phyloP scores from a whole-genome alignment of 352 stramenopile genomes.

The Phytophthora sp. region DNA sequence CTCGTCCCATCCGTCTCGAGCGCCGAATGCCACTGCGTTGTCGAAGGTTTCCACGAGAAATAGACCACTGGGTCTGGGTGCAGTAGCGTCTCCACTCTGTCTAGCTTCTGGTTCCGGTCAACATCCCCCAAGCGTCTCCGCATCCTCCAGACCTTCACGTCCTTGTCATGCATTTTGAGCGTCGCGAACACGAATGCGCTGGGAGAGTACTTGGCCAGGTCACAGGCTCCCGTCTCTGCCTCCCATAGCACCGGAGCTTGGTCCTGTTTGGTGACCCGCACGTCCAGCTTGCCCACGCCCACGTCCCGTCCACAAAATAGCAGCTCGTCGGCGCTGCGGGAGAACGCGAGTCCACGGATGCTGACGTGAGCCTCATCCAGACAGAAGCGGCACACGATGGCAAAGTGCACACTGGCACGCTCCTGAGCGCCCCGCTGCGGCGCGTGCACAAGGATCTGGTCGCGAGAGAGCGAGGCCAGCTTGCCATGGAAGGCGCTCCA shows the following conservation, averaged over 20 bases:
- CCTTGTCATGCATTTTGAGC: slow-evolving; percentile 36
- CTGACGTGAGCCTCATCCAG: slow-evolving; percentile 29
- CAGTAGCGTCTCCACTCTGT: slow-evolving; percentile 45
- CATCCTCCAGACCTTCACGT: slow-evolving; percentile 72
- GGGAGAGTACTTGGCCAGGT: slow-evolving; percentile 82
- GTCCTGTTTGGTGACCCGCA: slow-evolving; percentile 25
- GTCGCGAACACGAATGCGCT: slow-evolving; percentile 72
- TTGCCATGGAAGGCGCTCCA: slow-evolving; percentile 83
- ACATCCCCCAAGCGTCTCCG: slow-evolving; percentile 17
- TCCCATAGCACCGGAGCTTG: slow-evolving; percentile 37
- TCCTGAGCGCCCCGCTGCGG: slow-evolving; percentile 46
- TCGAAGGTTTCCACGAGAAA: slow-evolving; percentile 82
- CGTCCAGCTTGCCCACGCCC: slow-evolving; percentile 63
- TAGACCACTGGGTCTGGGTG: slow-evolving; percentile 78
- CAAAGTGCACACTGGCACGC: slow-evolving; percentile 51
- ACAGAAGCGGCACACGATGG: slow-evolving; percentile 50
- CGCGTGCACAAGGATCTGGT: slow-evolving; percentile 70
- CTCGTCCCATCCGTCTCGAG: slow-evolving; percentile 62
- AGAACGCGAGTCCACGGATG: slow-evolving; percentile 71
- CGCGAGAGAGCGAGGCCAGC: slow-evolving; percentile 72
- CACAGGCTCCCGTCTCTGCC: slow-evolving; percentile 19
- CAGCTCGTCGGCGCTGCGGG: slow-evolving; percentile 62
- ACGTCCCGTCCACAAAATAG: slow-evolving; percentile 49
- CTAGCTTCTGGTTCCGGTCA: slow-evolving; percentile 27
- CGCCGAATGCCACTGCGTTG: slow-evolving; percentile 56